phyloP scores from a whole-genome alignment of 345 rosid species.

The Noccaea caerulescens region DNA sequence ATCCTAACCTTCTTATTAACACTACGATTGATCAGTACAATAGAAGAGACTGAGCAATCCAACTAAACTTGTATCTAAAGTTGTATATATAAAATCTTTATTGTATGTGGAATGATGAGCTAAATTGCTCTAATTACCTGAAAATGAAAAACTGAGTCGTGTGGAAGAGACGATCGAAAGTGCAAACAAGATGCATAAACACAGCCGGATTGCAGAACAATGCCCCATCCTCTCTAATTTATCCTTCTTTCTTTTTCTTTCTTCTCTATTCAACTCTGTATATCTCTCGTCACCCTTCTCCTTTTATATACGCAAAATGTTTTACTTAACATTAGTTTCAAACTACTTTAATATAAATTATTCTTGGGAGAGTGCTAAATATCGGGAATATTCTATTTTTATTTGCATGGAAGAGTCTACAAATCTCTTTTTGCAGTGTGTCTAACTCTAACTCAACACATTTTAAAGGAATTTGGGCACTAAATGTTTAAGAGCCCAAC shows the following conservation, averaged over 20 bases:
- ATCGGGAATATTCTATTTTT: background rate
- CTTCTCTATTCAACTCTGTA: constrained; percentile 17
- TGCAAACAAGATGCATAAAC: constrained; percentile 41
- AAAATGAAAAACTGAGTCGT: constrained; percentile 41
- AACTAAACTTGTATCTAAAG: background rate
- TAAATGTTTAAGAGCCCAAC: constrained; percentile 14
- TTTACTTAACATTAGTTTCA: constrained; percentile 12
- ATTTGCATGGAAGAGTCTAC: background rate
- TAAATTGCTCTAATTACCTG: constrained; percentile 41
- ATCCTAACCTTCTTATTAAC: no score
- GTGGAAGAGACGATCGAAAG: constrained; percentile 44
- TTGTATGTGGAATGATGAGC: constrained; percentile 18
- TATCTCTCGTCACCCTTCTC: constrained; percentile 29
- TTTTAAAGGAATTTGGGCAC: background rate
- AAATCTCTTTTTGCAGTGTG: background rate
- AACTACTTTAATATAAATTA: constrained; percentile 19
- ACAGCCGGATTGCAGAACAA: constrained; percentile 27
- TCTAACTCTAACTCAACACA: background rate
- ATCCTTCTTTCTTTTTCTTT: constrained; percentile 6
- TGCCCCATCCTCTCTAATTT: constrained; percentile 22
- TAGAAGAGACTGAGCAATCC: constrained; percentile 5
- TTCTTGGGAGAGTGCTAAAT: background rate
- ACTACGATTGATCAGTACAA: background rate
- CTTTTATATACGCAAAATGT: constrained; percentile 37
- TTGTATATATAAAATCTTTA: background rate